Evolutionary conservation across 2,329 filamentous ascomycete genomes (phyloP).

Genomic region (Rhynchosporium secalis): DNA sequence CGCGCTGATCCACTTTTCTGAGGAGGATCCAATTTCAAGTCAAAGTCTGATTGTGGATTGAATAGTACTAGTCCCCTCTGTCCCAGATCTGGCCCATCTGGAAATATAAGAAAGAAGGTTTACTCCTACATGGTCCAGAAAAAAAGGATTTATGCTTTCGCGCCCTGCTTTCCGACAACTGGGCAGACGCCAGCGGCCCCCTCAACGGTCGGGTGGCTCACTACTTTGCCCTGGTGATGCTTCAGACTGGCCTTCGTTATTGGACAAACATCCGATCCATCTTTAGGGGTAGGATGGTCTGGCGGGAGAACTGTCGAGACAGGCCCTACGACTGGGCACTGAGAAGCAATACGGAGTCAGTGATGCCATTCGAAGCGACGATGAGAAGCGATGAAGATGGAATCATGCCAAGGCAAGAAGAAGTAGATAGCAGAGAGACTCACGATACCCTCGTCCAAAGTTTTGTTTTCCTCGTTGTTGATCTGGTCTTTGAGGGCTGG

Average conservation of each 20-base stretch:
- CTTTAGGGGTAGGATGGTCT: conserved; percentile 18
- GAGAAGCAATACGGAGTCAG: no score
- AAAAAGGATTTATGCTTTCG: background rate
- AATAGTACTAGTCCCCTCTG: no score
- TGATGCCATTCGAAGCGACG: no score
- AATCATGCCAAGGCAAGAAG: no score
- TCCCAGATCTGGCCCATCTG: no score
- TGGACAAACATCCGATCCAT: conserved; percentile 15
- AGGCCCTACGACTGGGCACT: conserved; percentile 18
- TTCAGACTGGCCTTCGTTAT: conserved; percentile 19
- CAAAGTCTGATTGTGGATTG: no score
- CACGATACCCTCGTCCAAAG: conserved; percentile 16
- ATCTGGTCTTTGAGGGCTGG: conserved; percentile 17
- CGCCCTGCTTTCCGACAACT: conserved; percentile 13
- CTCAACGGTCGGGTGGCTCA: conserved; percentile 16
- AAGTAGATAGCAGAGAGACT: no score
- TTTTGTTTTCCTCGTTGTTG: conserved; percentile 19
- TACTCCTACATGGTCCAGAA: no score
- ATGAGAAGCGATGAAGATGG: no score
- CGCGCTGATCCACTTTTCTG: no score
- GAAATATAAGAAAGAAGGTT: no score
- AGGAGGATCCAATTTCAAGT: no score
- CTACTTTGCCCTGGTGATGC: conserved; percentile 17
- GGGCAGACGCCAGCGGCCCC: conserved; percentile 14
- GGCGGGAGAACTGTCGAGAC: conserved; percentile 15